Conservation (phyloP, 75 land plant genomes). For the Pinus tabuliformis region DNA sequence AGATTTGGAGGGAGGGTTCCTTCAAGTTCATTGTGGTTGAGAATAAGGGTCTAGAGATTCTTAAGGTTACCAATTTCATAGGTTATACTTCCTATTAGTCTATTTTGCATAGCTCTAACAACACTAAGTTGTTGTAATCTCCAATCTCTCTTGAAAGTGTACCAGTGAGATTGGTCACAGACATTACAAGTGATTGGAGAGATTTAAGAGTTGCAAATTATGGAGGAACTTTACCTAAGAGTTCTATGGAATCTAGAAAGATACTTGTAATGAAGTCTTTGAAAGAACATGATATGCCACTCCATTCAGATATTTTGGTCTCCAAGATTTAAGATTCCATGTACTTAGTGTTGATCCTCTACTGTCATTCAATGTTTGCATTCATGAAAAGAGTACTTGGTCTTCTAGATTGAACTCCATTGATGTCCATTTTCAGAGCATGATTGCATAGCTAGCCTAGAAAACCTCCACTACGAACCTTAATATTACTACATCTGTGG, state of each 20-base stretch:
- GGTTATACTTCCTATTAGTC: conserved; percentile 47
- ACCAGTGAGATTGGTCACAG: conserved; percentile 73
- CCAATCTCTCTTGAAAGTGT: conserved; percentile 54
- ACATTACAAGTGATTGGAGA: conserved; percentile 49
- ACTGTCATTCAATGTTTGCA: too few species aligned
- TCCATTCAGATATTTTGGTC: conserved; percentile 48
- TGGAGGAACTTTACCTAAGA: conserved; percentile 40
- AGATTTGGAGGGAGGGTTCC: too few species aligned
- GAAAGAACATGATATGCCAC: conserved; percentile 43
- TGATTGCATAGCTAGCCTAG: neutral
- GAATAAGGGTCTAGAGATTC: too few species aligned
- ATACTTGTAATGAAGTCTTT: conserved; percentile 27
- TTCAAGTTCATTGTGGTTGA: too few species aligned
- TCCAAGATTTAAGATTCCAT: conserved; percentile 3
- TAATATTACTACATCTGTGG: too few species aligned
- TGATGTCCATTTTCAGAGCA: neutral
- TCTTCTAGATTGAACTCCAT: conserved; percentile 15
- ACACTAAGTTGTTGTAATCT: conserved; percentile 6
- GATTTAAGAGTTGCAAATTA: conserved; percentile 28
- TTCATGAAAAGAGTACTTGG: conserved; percentile 34
- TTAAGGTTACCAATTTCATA: too few species aligned
- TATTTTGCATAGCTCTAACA: conserved; percentile 64
- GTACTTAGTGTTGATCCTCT: too few species aligned
- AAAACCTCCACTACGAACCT: too few species aligned
- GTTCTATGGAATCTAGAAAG: conserved; percentile 31